Conservation (phyloP, 192 early-diverging fungal species). For the Coemansia sp. region DNA sequence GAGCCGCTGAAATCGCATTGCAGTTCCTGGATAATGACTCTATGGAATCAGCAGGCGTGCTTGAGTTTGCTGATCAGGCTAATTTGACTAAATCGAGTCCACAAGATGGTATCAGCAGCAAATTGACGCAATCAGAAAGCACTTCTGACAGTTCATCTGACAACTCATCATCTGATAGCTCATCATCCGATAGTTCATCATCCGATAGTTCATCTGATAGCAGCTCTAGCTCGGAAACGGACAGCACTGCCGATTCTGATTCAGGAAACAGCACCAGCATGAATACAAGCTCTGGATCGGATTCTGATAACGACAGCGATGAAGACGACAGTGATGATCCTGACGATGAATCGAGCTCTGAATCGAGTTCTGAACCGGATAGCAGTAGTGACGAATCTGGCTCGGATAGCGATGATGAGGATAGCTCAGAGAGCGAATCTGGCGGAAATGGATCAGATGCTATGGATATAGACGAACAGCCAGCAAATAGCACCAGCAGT, state of each 20-base stretch:
- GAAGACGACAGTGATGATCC: conserved; percentile 14
- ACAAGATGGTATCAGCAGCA: conserved; percentile 4
- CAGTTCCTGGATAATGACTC: conserved; percentile 11
- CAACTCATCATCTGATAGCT: background rate
- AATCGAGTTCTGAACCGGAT: background rate
- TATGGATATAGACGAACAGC: conserved; percentile 37
- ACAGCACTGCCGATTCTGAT: too few relatives aligned
- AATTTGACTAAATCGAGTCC: background rate
- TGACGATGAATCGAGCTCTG: too few relatives aligned
- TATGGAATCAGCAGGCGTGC: background rate
- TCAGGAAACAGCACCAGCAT: background rate
- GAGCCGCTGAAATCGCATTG: conserved; percentile 25
- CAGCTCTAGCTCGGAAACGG: too few relatives aligned
- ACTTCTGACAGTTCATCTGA: background rate
- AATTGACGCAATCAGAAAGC: background rate
- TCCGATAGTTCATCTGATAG: too few relatives aligned
- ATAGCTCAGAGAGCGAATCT: background rate
- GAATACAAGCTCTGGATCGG: conserved; percentile 13
- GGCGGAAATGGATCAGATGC: conserved; percentile 5
- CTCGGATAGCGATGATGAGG: conserved; percentile 14
- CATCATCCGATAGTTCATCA: background rate
- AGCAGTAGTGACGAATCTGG: conserved; percentile 11
- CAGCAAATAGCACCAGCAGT: conserved; percentile 1
- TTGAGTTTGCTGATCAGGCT: background rate
- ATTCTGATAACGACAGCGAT: background rate